These are phyloP conservation scores for Ceratocystis variospora DNA, from an alignment of 2,329 filamentous ascomycete genomes.

Conservation along the genomic window DNA sequence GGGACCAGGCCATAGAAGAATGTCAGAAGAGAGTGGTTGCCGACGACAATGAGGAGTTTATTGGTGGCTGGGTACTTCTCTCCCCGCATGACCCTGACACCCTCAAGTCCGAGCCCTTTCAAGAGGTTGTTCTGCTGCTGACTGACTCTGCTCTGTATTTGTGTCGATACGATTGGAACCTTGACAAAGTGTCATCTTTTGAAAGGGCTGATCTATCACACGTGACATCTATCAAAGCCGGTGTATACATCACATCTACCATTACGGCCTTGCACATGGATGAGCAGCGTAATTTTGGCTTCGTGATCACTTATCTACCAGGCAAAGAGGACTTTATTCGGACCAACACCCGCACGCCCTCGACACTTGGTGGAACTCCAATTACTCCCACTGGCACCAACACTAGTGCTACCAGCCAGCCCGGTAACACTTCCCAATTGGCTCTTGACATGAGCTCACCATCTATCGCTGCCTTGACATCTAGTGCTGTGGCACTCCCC, in stretches of 20 bases:
- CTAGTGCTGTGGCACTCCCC: constrained; percentile 22
- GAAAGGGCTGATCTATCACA: constrained; percentile 70
- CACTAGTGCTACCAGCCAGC: background rate
- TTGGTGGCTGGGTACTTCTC: constrained; percentile 79
- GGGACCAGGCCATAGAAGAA: constrained; percentile 79
- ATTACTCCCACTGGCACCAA: background rate
- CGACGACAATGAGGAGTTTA: constrained; percentile 68
- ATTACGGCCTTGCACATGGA: constrained; percentile 65
- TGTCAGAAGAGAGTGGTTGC: constrained; percentile 76
- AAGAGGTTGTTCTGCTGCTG: constrained; percentile 76
- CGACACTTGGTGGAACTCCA: constrained; percentile 31
- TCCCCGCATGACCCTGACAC: constrained; percentile 59
- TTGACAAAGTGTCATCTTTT: constrained; percentile 87
- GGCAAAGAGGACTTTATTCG: constrained; percentile 57
- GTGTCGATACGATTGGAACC: constrained; percentile 86
- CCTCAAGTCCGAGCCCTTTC: constrained; percentile 62
- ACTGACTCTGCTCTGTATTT: constrained; percentile 77
- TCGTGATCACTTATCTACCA: constrained; percentile 65
- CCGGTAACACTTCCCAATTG: background rate
- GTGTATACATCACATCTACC: constrained; percentile 82
- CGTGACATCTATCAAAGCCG: constrained; percentile 58
- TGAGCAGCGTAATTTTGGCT: constrained; percentile 66
- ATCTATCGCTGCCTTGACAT: constrained; percentile 11
- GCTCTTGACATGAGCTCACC: constrained; percentile 9
- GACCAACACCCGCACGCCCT: constrained; percentile 75